Conservation (phyloP, 768 basidiomycete species). For the Candolleomyces eurysporus region DNA sequence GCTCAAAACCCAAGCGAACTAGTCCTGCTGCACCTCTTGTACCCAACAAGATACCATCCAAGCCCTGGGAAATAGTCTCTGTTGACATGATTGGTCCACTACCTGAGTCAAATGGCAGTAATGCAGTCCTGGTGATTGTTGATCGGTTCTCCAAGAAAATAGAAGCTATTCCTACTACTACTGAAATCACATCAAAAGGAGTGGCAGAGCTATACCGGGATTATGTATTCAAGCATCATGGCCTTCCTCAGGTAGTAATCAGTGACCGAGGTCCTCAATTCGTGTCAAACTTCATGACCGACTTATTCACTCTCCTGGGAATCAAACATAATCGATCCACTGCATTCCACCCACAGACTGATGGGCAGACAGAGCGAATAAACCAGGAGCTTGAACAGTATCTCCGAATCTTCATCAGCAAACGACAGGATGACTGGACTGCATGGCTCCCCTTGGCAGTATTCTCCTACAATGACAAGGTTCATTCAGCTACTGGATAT, state of each 20-base stretch:
- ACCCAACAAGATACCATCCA: slow-evolving; percentile 6
- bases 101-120: slow-evolving; percentile 22
- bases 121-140: slow-evolving; percentile 30
- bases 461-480: neutral
- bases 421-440: slow-evolving; percentile 1
- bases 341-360: slow-evolving; percentile 42
- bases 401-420: neutral
- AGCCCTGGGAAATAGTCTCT: slow-evolving; percentile 28
- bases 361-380: slow-evolving; percentile 28
- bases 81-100: slow-evolving; percentile 33
- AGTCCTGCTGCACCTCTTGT: neutral
- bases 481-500: neutral
- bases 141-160: slow-evolving; percentile 14
- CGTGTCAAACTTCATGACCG: slow-evolving; percentile 27
- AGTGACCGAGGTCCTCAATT: slow-evolving; percentile 27
- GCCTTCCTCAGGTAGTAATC: slow-evolving; percentile 20
- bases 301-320: slow-evolving; percentile 24
- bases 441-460: neutral
- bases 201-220: slow-evolving; percentile 12
- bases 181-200: slow-evolving; percentile 11
- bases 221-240: slow-evolving; percentile 21
- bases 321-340: slow-evolving; percentile 32
- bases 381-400: slow-evolving; percentile 4
- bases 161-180: slow-evolving; percentile 16
- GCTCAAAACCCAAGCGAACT: neutral